Evolutionary conservation across 2,329 filamentous ascomycete genomes (phyloP), one percentile per base, ranked within the genome.

Genomic region (Tympanopsis confertula): DNA sequence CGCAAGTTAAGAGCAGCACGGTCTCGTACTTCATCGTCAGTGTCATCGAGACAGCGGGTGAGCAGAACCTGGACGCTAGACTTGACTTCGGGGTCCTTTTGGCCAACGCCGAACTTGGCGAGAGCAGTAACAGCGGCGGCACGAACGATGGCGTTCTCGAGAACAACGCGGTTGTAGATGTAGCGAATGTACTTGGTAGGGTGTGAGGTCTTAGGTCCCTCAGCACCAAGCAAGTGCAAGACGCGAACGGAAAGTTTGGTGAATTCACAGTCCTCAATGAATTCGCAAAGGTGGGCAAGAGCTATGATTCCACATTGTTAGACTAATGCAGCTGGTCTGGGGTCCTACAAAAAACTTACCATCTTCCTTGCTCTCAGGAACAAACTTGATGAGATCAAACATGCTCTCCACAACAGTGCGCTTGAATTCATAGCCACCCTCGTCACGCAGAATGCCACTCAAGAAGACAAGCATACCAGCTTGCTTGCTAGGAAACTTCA

Each of bases 231-330:
- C 15, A 98, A 74, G 60, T 98, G 89, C 39, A 98, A 67, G 49
- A 98, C 93, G 42, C 91, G 82, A 35, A 98, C 89, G 20, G 91
- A 89, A 44, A 98, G 71, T 65, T 98, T 98, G 19, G 91, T 95
- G 60, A 96, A 98, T 57, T 98, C 91, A 65, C 91, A 98, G 58
- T 98, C 91, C 62, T 98, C 91, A 46, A 98, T 98, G 56, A 98
- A 98, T 57, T 98, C 91, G 65, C 91, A 96, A 17, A 98, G 76
- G 54, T 96, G 91, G 13, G 89, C 86, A 36, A 98, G 76, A 14
- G 91, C 89, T 68, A 41, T 15, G 41, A n/a, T n/a, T n/a, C n/a
- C n/a, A 10, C n/a, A 28, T 28, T 28, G 24, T 28, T 28, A 28
- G 24, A 10, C n/a, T 10, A n/a, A 10, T 28, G 24, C 24, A n/a